Percentiles rank a stretch among this genome's conserved stretches.
phyloP scores from a whole-genome alignment of 2,329 filamentous ascomycete species.

The Phyllosticta citrichinensis region DNA sequence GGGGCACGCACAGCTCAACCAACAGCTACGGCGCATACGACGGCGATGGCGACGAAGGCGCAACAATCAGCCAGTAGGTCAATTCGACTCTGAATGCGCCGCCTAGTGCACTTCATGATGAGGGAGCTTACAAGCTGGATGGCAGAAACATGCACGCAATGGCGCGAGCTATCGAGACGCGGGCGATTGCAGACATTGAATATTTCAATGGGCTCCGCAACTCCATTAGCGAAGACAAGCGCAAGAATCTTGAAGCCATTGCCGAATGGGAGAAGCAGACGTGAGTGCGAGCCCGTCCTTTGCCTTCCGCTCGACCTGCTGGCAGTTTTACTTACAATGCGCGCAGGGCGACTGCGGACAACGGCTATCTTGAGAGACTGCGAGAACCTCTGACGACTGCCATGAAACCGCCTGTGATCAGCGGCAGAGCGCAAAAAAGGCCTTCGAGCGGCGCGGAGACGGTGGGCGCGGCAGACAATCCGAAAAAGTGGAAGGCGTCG shows the following conservation, averaged over 20 bases:
- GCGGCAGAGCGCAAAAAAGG: neutral
- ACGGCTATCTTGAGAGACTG: neutral
- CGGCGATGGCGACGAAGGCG: neutral
- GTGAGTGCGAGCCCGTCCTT: neutral
- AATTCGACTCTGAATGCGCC: neutral
- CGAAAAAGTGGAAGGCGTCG: neutral
- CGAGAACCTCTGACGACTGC: neutral
- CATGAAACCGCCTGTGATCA: neutral
- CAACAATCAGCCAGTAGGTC: neutral
- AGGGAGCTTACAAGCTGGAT: neutral
- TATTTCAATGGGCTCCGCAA: constrained; percentile 1
- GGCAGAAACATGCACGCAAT: constrained; percentile 16
- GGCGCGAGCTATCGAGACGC: neutral
- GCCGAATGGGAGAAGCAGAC: neutral
- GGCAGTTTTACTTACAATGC: neutral
- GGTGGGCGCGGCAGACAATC: neutral
- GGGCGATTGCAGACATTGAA: neutral
- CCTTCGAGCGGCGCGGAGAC: neutral
- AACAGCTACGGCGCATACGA: neutral
- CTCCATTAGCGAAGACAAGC: neutral
- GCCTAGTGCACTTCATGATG: too few species aligned
- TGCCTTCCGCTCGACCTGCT: neutral
- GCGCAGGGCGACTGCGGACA: neutral
- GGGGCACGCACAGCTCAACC: neutral
- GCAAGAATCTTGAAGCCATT: neutral